phyloP scores from a whole-genome alignment of 2,329 filamentous ascomycete species.

The Teratosphaeria epicoccoides region DNA sequence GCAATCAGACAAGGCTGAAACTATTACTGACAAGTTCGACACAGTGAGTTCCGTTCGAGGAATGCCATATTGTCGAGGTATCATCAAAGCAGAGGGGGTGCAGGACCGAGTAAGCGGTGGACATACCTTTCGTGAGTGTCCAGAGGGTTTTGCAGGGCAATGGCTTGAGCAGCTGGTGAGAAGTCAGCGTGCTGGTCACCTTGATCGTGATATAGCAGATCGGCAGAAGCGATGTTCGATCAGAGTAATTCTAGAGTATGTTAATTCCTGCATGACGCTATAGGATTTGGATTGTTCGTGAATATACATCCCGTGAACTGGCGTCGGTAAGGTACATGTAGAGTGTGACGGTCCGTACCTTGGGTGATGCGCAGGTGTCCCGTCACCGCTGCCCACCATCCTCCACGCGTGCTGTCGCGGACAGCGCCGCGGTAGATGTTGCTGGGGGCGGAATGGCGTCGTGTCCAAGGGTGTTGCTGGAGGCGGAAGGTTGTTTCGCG shows the following conservation, averaged over 20 bases:
- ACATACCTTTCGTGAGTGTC: slow-evolving; percentile 14
- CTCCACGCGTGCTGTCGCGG: no score
- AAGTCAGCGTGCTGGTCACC: background rate
- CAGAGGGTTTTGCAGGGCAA: no score
- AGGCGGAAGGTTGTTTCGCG: no score
- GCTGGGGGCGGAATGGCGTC: no score
- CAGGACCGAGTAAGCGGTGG: background rate
- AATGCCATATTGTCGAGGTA: slow-evolving; percentile 55
- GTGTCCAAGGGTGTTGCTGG: no score
- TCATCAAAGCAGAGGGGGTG: slow-evolving; percentile 41
- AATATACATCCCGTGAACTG: slow-evolving; percentile 10
- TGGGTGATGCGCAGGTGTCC: background rate
- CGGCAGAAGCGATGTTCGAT: slow-evolving; percentile 14
- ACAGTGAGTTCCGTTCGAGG: slow-evolving; percentile 55
- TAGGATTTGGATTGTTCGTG: slow-evolving; percentile 51
- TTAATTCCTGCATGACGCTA: slow-evolving; percentile 41
- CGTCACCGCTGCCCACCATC: no score
- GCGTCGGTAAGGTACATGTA: no score
- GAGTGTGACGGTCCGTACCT: background rate
- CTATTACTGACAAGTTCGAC: slow-evolving; percentile 53
- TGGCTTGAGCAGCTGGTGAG: background rate
- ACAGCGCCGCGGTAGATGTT: no score
- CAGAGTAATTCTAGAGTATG: slow-evolving; percentile 49
- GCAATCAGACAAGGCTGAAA: slow-evolving; percentile 60
- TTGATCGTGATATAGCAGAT: background rate